Evolutionary conservation across 305 asterid genomes (phyloP).

Genomic region (Solanum hybrid): DNA sequence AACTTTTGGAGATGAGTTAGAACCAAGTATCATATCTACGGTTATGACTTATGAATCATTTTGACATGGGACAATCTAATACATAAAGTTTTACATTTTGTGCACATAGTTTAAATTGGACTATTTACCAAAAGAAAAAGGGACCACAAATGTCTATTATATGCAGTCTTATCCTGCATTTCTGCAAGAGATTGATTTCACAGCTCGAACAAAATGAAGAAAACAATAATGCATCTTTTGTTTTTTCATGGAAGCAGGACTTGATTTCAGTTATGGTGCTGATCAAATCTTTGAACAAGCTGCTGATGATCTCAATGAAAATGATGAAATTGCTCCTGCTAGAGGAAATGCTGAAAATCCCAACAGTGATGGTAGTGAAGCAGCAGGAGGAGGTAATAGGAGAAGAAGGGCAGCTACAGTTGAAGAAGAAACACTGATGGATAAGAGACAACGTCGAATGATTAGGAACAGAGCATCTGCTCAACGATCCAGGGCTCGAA

Average conservation of each 20-base stretch:
- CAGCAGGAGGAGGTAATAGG: not conserved
- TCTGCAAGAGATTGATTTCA: not conserved
- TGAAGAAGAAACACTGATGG: slow-evolving; percentile 28
- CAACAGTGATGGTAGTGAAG: not conserved
- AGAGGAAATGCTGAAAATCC: not conserved
- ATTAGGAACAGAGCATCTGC: slow-evolving; percentile 82
- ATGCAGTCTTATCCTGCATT: not conserved
- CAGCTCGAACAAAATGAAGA: not conserved
- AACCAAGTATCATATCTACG: rapidly evolving
- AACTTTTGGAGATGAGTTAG: not conserved
- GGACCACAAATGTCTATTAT: not conserved
- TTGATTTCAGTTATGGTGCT: not conserved
- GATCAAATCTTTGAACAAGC: not conserved
- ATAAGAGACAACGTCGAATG: slow-evolving; percentile 71
- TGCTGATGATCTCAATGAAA: not conserved
- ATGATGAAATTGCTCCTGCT: not conserved
- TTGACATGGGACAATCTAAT: not conserved
- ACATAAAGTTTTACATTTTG: not conserved
- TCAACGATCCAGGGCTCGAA: slow-evolving; percentile 77
- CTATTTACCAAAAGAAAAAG: not conserved
- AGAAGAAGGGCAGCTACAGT: not conserved
- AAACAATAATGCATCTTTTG: not conserved
- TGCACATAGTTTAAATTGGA: not conserved
- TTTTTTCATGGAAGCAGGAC: not conserved
- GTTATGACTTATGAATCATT: no score